Evolutionary conservation across 768 basidiomycete species (phyloP).

Genomic region (Peribolospora kevripleyi): DNA sequence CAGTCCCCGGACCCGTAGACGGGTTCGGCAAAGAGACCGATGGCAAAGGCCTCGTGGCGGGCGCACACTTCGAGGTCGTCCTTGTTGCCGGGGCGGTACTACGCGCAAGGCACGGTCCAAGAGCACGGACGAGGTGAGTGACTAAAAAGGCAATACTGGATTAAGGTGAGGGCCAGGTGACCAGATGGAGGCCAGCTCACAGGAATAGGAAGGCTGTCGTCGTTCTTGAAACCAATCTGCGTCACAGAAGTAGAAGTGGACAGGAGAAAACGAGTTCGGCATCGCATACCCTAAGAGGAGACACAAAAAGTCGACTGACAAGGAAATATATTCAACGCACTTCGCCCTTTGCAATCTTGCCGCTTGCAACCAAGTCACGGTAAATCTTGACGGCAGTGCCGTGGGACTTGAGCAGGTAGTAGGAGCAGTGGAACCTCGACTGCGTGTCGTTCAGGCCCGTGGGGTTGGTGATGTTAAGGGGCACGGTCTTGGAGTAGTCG

Average conservation of each 20-base stretch:
- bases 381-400: constrained; percentile 31
- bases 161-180: too few relatives aligned
- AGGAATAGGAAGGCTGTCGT: constrained; percentile 23
- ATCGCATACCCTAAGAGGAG: background rate
- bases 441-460: too few relatives aligned
- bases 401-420: constrained; percentile 26
- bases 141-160: too few relatives aligned
- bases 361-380: constrained; percentile 27
- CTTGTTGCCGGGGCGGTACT: background rate
- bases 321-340: too few relatives aligned
- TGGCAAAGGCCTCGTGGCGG: constrained; percentile 29
- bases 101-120: too few relatives aligned
- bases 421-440: background rate
- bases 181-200: background rate
- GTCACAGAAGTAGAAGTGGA: too few relatives aligned
- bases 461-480: too few relatives aligned
- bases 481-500: too few relatives aligned
- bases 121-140: too few relatives aligned
- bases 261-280: too few relatives aligned
- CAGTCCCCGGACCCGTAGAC: constrained; percentile 31
- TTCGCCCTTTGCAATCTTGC: constrained; percentile 17
- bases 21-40: constrained; percentile 30
- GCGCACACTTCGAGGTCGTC: constrained; percentile 28
- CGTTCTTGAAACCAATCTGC: constrained; percentile 30
- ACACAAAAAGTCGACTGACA: background rate